phyloP scores from a whole-genome alignment of 2,329 filamentous ascomycete species.

The Purpureocillium lavendulum region DNA sequence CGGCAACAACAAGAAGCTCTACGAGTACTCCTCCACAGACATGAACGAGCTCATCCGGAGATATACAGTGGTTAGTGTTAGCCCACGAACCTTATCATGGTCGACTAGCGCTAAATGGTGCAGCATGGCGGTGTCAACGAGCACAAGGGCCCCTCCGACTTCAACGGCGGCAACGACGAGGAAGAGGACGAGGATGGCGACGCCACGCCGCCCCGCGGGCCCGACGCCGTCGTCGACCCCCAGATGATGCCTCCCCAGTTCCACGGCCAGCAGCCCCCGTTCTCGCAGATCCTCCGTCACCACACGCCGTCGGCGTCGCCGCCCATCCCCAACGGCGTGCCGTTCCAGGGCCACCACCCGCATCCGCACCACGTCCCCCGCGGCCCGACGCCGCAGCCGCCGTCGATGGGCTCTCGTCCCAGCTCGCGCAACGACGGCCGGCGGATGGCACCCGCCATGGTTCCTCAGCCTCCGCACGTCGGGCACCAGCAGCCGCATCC shows the following conservation, averaged over 20 bases:
- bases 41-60: conserved; percentile 84
- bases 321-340: conserved; percentile 70
- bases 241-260: conserved; percentile 64
- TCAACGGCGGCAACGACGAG: conserved; percentile 79
- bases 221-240: conserved; percentile 45
- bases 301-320: conserved; percentile 81
- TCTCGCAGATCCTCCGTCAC: conserved; percentile 74
- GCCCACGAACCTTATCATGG: conserved; percentile 3
- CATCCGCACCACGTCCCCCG: conserved; percentile 41
- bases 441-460: conserved; percentile 66
- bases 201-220: conserved; percentile 58
- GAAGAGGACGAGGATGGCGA: conserved; percentile 69
- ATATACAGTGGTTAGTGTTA: conserved; percentile 75
- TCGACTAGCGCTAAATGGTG: conserved; percentile 8
- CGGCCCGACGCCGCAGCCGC: conserved; percentile 75
- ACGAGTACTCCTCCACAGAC: conserved; percentile 91
- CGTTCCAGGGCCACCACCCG: conserved; percentile 47
- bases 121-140: conserved; percentile 91
- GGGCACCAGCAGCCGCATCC: conserved; percentile 46
- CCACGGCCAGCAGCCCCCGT: conserved; percentile 56
- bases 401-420: conserved; percentile 52
- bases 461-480: conserved; percentile 45
- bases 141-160: conserved; percentile 91
- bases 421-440: conserved; percentile 74
- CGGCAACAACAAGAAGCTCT: conserved; percentile 97